Base-by-base conservation (phyloP, 352 stramenopile genomes). In the Bremia lactucae region DNA sequence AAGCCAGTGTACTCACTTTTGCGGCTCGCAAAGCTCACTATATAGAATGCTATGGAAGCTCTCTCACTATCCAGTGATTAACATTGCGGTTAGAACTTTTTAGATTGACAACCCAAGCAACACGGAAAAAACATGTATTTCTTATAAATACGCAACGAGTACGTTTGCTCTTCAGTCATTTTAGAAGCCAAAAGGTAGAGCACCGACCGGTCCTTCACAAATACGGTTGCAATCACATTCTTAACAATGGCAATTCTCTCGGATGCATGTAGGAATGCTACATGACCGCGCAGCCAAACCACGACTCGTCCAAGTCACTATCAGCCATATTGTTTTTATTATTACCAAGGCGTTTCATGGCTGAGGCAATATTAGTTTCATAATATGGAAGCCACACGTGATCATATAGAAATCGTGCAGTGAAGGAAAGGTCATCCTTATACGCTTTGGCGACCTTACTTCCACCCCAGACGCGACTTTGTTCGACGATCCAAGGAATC, bases 401-500 rank as follows among this genome's bases (percentile, higher is more conserved):
- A 26, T 84, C 73, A 46, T 89, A 89, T 29, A 89, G 42, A 58
- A 89, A 85, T 31, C 76, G 64, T 6, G 71, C 69, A 0, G 71
- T 79, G 39, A 89, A 85, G 29, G 76, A 66, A 11, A 89, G 61
- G 26, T 89, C 73, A 36, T 83, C 73, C 45, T 71, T 77, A 51
- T 81, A 83, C 24, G 64, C 65, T 35, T 72, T 65, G 28, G 72
- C 70, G 8, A 73, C 62, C 23, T 79, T 67, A 23, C 51, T 53
- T 33, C 68, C 73, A 28, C 78, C 75, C 78, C 75, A 88, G 4
- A 87, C 50, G 20, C 74, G 72, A 46, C 62, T 78, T 11, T 75
- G 68, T 39, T 90, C 78, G 14, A 88, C 72, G 19, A 90, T 88
- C 78, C 78, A 90, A 6, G 76, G 75, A 8, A 90, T 68, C 36